These are phyloP conservation scores for Phytophthora syringae DNA, from an alignment of 352 stramenopile genomes.

Conservation along the genomic window DNA sequence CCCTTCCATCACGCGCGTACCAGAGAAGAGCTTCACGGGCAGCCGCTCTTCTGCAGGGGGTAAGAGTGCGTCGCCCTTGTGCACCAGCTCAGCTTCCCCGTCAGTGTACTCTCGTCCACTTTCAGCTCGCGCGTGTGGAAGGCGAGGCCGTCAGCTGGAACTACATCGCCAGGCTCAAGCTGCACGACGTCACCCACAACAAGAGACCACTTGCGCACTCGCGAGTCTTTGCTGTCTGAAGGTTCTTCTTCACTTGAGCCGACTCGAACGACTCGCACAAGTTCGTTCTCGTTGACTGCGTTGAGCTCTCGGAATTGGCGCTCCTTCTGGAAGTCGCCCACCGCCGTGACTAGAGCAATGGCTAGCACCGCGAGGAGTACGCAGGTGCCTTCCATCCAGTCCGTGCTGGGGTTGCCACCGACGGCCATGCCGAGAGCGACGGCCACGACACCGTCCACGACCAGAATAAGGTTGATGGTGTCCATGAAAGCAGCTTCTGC, in stretches of 20 bases:
- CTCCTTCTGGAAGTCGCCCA: conserved; percentile 92
- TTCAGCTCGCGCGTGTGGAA: conserved; percentile 80
- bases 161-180: conserved; percentile 76
- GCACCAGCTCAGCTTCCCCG: conserved; percentile 85
- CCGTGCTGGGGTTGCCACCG: conserved; percentile 29
- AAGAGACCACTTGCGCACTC: conserved; percentile 70
- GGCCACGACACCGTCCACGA: conserved; percentile 43
- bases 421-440: conserved; percentile 40
- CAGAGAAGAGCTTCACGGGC: conserved; percentile 68
- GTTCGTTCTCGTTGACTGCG: conserved; percentile 69
- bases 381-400: conserved; percentile 74
- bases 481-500: conserved; percentile 59
- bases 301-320: conserved; percentile 87
- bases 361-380: conserved; percentile 90
- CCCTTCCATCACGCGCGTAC: conserved; percentile 91
- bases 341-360: conserved; percentile 86
- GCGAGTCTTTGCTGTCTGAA: conserved; percentile 31
- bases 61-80: conserved; percentile 65
- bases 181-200: conserved; percentile 89
- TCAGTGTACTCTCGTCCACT: conserved; percentile 89
- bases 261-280: conserved; percentile 67
- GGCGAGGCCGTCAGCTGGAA: conserved; percentile 86
- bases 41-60: conserved; percentile 39
- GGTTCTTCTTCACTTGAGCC: conserved; percentile 11
- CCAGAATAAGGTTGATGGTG: conserved; percentile 50